Evolutionary conservation across 768 basidiomycete genomes (phyloP).

Genomic region (Tricholoma bakamatsutake): DNA sequence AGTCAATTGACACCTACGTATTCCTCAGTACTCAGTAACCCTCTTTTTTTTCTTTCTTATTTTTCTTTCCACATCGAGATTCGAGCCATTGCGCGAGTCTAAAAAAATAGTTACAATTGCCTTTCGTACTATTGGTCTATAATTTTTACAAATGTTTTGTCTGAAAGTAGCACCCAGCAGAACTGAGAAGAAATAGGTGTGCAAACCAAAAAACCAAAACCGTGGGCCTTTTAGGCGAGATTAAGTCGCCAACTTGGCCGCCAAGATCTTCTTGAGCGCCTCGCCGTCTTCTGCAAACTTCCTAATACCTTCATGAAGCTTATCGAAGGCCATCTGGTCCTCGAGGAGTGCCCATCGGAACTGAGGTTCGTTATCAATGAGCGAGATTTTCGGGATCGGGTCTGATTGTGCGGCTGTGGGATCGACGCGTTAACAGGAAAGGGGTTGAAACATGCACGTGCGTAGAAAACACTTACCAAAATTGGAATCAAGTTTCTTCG

Average conservation of each 20-base stretch:
- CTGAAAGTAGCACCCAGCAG: background rate
- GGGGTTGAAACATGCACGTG: background rate
- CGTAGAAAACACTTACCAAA: conserved; percentile 38
- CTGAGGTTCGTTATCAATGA: conserved; percentile 87
- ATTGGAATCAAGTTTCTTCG: conserved; percentile 74
- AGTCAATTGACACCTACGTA: too few relatives aligned
- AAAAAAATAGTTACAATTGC: background rate
- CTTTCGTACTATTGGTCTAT: background rate
- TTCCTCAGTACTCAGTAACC: too few relatives aligned
- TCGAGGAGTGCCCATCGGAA: conserved; percentile 94
- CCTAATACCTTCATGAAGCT: conserved; percentile 96
- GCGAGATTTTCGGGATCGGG: conserved; percentile 75
- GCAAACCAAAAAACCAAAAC: background rate
- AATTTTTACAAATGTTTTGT: background rate
- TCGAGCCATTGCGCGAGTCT: background rate
- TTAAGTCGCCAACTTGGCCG: conserved; percentile 56
- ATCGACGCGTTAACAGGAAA: background rate
- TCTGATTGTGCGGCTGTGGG: conserved; percentile 45
- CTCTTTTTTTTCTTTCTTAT: too few relatives aligned
- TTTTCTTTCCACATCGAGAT: too few relatives aligned
- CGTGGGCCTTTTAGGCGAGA: background rate
- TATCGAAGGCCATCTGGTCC: conserved; percentile 98
- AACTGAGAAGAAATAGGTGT: background rate
- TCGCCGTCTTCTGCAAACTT: conserved; percentile 96
- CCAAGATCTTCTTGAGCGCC: conserved; percentile 79